Base-by-base conservation (phyloP, 345 rosid genomes). In the Cardamine occulta region DNA sequence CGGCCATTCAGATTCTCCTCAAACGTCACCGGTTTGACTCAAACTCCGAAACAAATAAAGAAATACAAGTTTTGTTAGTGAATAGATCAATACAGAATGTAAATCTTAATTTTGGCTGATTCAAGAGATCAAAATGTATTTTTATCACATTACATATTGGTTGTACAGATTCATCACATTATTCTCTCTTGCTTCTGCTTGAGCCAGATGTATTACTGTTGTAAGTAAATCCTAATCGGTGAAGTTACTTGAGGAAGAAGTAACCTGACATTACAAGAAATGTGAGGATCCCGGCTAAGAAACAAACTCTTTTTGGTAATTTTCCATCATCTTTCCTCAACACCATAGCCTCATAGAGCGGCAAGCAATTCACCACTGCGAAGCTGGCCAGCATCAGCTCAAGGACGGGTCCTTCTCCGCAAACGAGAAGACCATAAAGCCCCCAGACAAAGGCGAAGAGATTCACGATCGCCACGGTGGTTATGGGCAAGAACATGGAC, bases 281-380 rank as follows among this genome's bases (percentile, higher is more conserved):
- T 2, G 86, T 60, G 14, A 87, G 29, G 58, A 82, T 44, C 21
- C 59, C 35, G 24, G 86, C 80, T 23, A 59, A 42, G 49, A 75
- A 3, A 5, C 81, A 85, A 31, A 79, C 67, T 24, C 40, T 59
- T 17, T 72, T 47, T 13, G 88, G 80, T 76, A 89, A 49, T 53
- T 75, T 86, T 18, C 96, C 96, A 28, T 77, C 63, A 40, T 91
- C 91, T 24, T 29, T 87, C 74, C 96, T 88, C 23, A 86, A 37
- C 5, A 80, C 54, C 80, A 91, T 84, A 58, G 93, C 92, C 67
- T 81, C 85, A 32, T 86, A 93, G 54, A 89, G 48, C 17, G 93
- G 92, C 73, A 78, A 82, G 77, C 79, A 79, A 60, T 90, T 89
- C 75, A 82, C 68, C 24, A 70, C 79, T 0, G 67, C 84, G 24